Evolutionary conservation across 768 basidiomycete species (phyloP).

Genomic region (Panellus pusillus): DNA sequence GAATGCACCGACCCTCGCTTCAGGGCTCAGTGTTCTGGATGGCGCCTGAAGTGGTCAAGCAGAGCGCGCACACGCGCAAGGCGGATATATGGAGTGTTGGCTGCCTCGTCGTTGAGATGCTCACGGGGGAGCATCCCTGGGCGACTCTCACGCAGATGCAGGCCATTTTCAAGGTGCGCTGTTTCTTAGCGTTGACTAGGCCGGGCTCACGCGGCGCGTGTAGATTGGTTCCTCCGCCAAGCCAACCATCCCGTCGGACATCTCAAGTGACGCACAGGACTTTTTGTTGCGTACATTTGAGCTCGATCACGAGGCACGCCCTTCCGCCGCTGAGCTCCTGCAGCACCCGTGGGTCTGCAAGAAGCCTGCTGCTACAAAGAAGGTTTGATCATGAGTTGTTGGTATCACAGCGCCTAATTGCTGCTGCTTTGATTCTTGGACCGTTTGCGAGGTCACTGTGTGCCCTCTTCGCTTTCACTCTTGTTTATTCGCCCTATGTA

Average conservation of each 20-base stretch:
- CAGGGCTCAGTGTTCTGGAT: constrained; percentile 99
- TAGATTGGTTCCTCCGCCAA: constrained; percentile 92
- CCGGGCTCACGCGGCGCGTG: too few relatives aligned
- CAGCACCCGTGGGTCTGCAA: constrained; percentile 68
- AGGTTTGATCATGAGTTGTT: constrained; percentile 1
- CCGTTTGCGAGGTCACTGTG: constrained; percentile 8
- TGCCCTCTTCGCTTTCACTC: neutral
- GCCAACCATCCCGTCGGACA: constrained; percentile 88
- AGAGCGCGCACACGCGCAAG: constrained; percentile 86
- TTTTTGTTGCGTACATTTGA: constrained; percentile 89
- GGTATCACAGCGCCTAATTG: neutral
- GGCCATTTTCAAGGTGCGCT: constrained; percentile 89
- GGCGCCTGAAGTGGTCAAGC: constrained; percentile 98
- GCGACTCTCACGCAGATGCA: constrained; percentile 98
- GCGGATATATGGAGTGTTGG: constrained; percentile 98
- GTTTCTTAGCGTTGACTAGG: neutral
- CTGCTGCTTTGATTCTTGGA: neutral
- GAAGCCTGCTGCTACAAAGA: constrained; percentile 32
- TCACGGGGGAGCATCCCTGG: constrained; percentile 95
- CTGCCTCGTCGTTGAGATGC: constrained; percentile 94
- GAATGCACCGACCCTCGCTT: constrained; percentile 85
- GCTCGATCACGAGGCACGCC: constrained; percentile 76
- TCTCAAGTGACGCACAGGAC: constrained; percentile 83
- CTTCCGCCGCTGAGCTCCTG: constrained; percentile 74
- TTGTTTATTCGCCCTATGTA: constrained; percentile 18